These are phyloP conservation scores for Triglochin maritima DNA, from an alignment of 106 monocot species.

Conservation along the genomic window DNA sequence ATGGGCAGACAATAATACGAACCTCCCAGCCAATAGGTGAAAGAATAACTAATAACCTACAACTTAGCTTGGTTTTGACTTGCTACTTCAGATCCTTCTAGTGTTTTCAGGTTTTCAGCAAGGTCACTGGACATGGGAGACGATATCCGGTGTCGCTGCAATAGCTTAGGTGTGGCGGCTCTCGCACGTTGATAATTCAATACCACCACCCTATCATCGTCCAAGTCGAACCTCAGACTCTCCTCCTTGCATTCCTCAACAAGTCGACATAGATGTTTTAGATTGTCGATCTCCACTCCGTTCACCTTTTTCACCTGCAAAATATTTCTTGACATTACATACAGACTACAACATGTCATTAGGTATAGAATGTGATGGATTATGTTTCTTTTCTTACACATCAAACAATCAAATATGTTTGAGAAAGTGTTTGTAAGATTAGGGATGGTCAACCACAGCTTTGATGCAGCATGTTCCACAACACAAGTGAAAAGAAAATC, in stretches of 20 bases:
- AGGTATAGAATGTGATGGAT: too few relatives aligned
- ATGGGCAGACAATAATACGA: too few relatives aligned
- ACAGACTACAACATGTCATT: neutral
- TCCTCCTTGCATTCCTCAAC: conserved; percentile 63
- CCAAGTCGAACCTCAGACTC: conserved; percentile 80
- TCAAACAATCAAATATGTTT: too few relatives aligned
- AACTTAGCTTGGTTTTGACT: conserved; percentile 5
- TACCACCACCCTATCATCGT: conserved; percentile 86
- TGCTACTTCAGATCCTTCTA: conserved; percentile 15
- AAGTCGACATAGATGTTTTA: conserved; percentile 69
- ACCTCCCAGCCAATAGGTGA: too few relatives aligned
- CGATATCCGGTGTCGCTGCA: conserved; percentile 76
- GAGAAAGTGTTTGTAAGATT: too few relatives aligned
- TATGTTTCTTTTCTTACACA: too few relatives aligned
- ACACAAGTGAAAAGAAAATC: too few relatives aligned
- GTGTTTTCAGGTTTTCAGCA: conserved; percentile 18
- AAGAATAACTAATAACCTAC: too few relatives aligned
- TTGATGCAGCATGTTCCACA: too few relatives aligned
- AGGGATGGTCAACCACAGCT: too few relatives aligned
- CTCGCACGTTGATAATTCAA: conserved; percentile 58
- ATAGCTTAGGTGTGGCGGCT: conserved; percentile 65
- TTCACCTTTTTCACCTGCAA: conserved; percentile 92
- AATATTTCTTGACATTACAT: neutral
- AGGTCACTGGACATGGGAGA: conserved; percentile 73
- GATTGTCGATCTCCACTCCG: conserved; percentile 64